Base-by-base conservation (phyloP, 352 stramenopile species). In the Pythium coloratum region DNA sequence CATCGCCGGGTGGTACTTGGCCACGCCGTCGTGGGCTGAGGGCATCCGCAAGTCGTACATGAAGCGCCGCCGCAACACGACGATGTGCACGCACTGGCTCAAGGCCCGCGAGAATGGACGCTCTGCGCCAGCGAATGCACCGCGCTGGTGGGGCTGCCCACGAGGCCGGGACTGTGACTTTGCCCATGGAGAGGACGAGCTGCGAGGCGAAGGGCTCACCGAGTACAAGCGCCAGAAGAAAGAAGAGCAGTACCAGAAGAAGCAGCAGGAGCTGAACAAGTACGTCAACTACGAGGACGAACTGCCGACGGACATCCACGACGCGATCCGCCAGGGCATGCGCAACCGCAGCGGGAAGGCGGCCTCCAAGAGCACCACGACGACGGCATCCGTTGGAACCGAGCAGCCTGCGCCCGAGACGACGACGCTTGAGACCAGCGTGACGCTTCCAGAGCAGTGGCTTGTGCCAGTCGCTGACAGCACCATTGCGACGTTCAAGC, bases 31-130 rank as follows among this genome's bases (percentile, higher is more conserved):
- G 51, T 96, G 86, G 88, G 81, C 84, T 8, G 86, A 96, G 62
- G 83, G 88, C 32, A 72, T 93, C 62, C 88, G 88, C 62, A 93
- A 90, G 59, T 91, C 84, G 55, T 87, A 90, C 72, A 94, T 93
- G 81, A 96, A 94, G 81, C 76, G 82, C 50, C 84, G 85, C 47
- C 81, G 85, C 55, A 94, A 94, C 49, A 96, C 88, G 30, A 62
- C 84, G 5, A 62, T 96, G 72, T 96, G 86, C 55, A 80, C 63
- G 47, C 82, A 78, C 76, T 96, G 88, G 88, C 28, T 80, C 13
- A 72, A 91, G 59, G 88, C 88, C 10, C 82, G 88, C 58, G 67
- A 66, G 9, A 69, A 86, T 36, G 81, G 76, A 12, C 68, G 67
- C 3, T 50, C 51, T 3, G 40, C 82, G 7, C 88, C 88, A 7